Percentiles rank a stretch among this genome's conserved stretches.
Evolutionary conservation across 768 basidiomycete species (phyloP).

Genomic region (Cystoderma amianthinum): DNA sequence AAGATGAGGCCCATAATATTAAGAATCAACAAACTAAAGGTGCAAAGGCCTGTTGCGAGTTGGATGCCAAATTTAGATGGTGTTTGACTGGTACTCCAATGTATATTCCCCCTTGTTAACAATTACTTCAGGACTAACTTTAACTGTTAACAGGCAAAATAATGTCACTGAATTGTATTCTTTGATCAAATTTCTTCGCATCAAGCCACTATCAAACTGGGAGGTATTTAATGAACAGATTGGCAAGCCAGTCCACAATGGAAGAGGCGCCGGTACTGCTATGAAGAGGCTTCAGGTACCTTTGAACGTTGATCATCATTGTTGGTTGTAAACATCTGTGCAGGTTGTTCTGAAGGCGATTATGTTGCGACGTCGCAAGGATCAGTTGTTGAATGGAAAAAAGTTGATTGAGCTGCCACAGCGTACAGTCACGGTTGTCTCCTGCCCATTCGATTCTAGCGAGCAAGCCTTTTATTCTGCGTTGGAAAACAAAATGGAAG

Average conservation of each 20-base stretch:
- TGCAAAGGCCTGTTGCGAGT: constrained; percentile 69
- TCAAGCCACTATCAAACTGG: constrained; percentile 79
- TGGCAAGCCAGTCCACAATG: constrained; percentile 70
- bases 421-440: constrained; percentile 61
- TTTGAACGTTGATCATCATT: constrained; percentile 6
- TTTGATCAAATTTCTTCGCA: constrained; percentile 80
- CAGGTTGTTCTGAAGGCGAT: constrained; percentile 77
- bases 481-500: constrained; percentile 61
- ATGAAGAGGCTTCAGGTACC: constrained; percentile 80
- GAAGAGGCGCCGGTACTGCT: constrained; percentile 49
- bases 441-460: constrained; percentile 69
- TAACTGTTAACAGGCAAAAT: constrained; percentile 58
- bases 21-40: constrained; percentile 80
- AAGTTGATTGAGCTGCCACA: constrained; percentile 76
- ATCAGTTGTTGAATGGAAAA: constrained; percentile 67
- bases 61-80: constrained; percentile 82
- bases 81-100: constrained; percentile 82
- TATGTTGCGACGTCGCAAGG: constrained; percentile 88
- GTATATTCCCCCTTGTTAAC: constrained; percentile 26
- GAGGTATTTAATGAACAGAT: constrained; percentile 74
- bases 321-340: neutral
- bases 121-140: constrained; percentile 20
- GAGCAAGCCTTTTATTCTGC: constrained; percentile 79
- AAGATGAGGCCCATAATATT: constrained; percentile 93
- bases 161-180: constrained; percentile 86